Conservation (phyloP, 768 basidiomycete species). For the Suillus subluteus region DNA sequence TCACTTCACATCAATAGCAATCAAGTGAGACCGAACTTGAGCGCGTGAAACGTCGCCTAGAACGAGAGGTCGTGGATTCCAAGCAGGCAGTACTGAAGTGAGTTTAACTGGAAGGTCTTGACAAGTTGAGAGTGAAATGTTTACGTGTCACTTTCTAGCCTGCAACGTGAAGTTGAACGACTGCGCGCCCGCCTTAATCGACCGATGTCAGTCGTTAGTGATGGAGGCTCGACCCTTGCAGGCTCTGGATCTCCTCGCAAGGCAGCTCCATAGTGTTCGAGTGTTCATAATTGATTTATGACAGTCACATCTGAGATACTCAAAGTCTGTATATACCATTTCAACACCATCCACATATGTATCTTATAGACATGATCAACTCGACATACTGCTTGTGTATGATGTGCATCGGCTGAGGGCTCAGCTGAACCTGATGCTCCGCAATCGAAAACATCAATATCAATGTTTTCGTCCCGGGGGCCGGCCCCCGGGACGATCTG, state of each 20-base stretch:
- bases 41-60: constrained; percentile 73
- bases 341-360: not conserved
- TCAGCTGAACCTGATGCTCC: not conserved
- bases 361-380: not conserved
- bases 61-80: constrained; percentile 74
- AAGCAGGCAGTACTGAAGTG: constrained; percentile 73
- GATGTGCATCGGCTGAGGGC: not conserved
- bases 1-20: constrained; percentile 51
- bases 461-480: not conserved
- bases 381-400: not conserved
- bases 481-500: not conserved
- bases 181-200: constrained; percentile 66
- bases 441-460: not conserved
- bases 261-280: constrained; percentile 21
- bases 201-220: constrained; percentile 44
- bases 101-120: constrained; percentile 24
- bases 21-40: constrained; percentile 68
- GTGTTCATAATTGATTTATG: constrained; percentile 10
- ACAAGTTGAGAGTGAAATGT: not conserved
- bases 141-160: constrained; percentile 34
- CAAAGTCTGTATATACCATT: constrained; percentile 1
- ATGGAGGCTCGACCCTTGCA: constrained; percentile 17
- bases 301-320: not conserved
- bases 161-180: constrained; percentile 72
- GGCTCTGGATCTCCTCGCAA: constrained; percentile 32